Evolutionary conservation across 1,284 basidiomycete genomes (phyloP).

Genomic region (Melampsora larici-populina): DNA sequence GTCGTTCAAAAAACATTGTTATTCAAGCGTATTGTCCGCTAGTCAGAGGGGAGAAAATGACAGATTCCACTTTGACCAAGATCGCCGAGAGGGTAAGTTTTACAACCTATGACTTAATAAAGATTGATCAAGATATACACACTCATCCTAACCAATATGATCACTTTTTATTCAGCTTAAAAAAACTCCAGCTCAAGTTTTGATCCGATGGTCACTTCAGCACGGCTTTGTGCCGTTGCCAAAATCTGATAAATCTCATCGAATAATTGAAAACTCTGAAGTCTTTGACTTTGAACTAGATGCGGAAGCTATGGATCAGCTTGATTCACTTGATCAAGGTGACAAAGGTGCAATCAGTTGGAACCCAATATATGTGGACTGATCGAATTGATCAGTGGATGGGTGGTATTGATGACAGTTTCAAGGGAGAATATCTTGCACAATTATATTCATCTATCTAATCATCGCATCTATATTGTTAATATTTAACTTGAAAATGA

Average conservation of each 20-base stretch:
- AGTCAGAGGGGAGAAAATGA: slow-evolving; percentile 62
- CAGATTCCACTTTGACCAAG: slow-evolving; percentile 60
- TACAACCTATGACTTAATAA: neutral
- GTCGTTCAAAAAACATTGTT: slow-evolving; percentile 65
- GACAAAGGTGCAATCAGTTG: slow-evolving; percentile 20
- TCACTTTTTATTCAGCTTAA: slow-evolving; percentile 57
- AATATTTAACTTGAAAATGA: no score
- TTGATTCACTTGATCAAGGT: slow-evolving; percentile 21
- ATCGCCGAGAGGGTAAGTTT: slow-evolving; percentile 62
- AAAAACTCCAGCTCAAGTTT: slow-evolving; percentile 68
- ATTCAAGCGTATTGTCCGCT: slow-evolving; percentile 76
- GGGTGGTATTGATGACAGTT: no score
- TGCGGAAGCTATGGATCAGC: slow-evolving; percentile 45
- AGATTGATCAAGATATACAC: no score
- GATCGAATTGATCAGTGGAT: no score
- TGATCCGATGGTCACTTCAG: slow-evolving; percentile 78
- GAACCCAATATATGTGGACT: neutral
- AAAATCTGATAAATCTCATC: slow-evolving; percentile 46
- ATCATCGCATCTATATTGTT: no score
- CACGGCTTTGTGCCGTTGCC: slow-evolving; percentile 62
- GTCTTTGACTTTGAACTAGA: slow-evolving; percentile 47
- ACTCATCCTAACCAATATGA: neutral
- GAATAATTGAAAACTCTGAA: slow-evolving; percentile 48
- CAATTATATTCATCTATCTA: no score
- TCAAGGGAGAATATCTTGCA: no score